Evolutionary conservation across 2,329 filamentous ascomycete species (phyloP).

Genomic region (Davidsoniella virescens): DNA sequence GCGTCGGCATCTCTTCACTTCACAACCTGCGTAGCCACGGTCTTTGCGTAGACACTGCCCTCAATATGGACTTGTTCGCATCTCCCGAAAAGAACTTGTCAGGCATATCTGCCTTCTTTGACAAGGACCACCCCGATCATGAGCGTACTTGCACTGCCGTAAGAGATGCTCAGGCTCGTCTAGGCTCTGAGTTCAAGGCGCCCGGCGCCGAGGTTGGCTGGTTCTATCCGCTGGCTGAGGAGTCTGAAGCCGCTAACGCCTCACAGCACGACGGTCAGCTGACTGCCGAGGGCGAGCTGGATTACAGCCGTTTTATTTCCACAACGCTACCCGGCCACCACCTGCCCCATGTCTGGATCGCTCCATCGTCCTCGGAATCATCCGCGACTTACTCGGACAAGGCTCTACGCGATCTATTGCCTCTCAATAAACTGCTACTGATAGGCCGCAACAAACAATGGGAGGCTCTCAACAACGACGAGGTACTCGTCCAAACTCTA

Average conservation of each 20-base stretch:
- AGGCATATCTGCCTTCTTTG: constrained; percentile 5
- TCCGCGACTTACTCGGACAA: neutral
- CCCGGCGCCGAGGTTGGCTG: constrained; percentile 5
- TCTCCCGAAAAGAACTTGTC: neutral
- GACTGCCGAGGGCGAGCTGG: neutral
- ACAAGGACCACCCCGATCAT: neutral
- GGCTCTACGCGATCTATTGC: constrained; percentile 2
- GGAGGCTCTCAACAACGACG: neutral
- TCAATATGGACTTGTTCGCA: constrained; percentile 4
- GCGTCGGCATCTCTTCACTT: constrained; percentile 1
- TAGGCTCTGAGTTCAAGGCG: constrained; percentile 4
- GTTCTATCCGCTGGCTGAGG: constrained; percentile 4
- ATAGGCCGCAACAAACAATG: constrained; percentile 1
- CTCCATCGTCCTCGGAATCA: neutral
- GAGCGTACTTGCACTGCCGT: neutral
- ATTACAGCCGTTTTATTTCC: neutral
- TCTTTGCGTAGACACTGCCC: constrained; percentile 3
- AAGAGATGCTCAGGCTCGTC: neutral
- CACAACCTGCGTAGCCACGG: constrained; percentile 6
- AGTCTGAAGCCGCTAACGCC: neutral
- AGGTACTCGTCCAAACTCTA: constrained; percentile 3
- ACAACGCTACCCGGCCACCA: constrained; percentile 5
- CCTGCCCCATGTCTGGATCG: constrained; percentile 6
- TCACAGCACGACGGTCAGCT: constrained; percentile 2
- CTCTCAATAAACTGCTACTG: constrained; percentile 3